Base-by-base conservation (phyloP, 2,329 filamentous ascomycete genomes). In the Raffaelea deltoideospora region DNA sequence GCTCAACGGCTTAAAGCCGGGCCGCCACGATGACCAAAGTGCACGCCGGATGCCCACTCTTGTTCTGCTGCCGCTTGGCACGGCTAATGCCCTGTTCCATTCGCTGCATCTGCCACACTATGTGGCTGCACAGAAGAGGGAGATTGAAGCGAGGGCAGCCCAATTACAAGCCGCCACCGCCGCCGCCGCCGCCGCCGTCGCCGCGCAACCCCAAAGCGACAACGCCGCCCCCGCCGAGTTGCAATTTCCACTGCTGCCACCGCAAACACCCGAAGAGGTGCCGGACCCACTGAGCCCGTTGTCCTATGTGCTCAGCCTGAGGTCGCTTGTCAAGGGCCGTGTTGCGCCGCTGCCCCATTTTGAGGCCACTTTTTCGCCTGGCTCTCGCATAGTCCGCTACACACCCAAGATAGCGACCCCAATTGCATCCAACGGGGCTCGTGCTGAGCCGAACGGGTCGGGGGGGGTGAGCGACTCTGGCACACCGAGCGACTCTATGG, bases 21-120 rank as follows among this genome's bases (percentile, higher is more conserved):
- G n/a, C n/a, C n/a, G n/a, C n/a, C n/a, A n/a, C n/a, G n/a, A n/a
- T n/a, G n/a, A n/a, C n/a, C n/a, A n/a, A n/a, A n/a, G n/a, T n/a
- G 71, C 69, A 3, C 63, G 54, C 20, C 37, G 1, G 27, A 21
- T 51, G 5, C 67, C 70, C 0, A 54, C 64, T 3, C 50, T 79
- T 23, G 63, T 61, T 0, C 50, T 75, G 13, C 52, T 79, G 14
- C 76, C 76, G 1, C 60, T 79, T 0, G 76, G 76, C 11, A 79
- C 76, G 0, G 76, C 69, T 15, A 79, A 80, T 45, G 75, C 71
- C 1, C 61, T 77, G 13, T 76, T 76, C 49, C 64, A 75, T 54
- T 76, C 73, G 2, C 53, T 70, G 6, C 71, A 78, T 41, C 72
- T 72, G 38, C 59, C 79, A 0, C 61, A 67, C 2, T 65, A 81